Conservation (phyloP, 2,329 filamentous ascomycete genomes). For the Stenocarpella maydis region DNA sequence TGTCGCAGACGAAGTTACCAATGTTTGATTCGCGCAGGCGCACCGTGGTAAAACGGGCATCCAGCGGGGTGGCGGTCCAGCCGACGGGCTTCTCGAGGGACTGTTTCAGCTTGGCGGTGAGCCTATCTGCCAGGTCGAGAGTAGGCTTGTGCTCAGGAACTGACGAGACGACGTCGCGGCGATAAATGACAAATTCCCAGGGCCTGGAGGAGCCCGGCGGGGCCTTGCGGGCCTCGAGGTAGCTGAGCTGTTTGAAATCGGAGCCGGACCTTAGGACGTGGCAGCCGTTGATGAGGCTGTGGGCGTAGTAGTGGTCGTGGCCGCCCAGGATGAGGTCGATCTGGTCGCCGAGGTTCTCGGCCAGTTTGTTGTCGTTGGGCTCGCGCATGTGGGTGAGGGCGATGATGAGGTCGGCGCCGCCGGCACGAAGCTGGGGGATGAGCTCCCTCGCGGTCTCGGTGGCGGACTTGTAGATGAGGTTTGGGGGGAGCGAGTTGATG, state of each 20-base stretch:
- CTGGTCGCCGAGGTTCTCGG: constrained; percentile 73
- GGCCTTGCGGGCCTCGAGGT: constrained; percentile 78
- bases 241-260: constrained; percentile 92
- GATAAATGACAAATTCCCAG: constrained; percentile 82
- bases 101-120: constrained; percentile 77
- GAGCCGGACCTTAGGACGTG: constrained; percentile 88
- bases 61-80: constrained; percentile 82
- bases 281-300: constrained; percentile 78
- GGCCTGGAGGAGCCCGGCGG: constrained; percentile 51
- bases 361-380: constrained; percentile 88
- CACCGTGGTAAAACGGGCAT: constrained; percentile 87
- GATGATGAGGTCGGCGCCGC: constrained; percentile 84
- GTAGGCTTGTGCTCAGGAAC: constrained; percentile 71
- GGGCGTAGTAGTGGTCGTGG: constrained; percentile 89
- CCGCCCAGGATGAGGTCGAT: constrained; percentile 89
- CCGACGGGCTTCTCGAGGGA: constrained; percentile 85
- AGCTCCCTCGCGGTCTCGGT: constrained; percentile 78
- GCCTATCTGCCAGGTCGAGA: constrained; percentile 67
- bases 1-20: constrained; percentile 89
- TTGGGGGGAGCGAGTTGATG: constrained; percentile 84
- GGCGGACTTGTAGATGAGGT: constrained; percentile 83
- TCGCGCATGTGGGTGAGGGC: constrained; percentile 87
- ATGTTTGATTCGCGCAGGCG: constrained; percentile 81
- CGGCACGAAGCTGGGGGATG: constrained; percentile 73
- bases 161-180: constrained; percentile 75